Conservation (phyloP, 2,329 filamentous ascomycete species). For the Fusarium abutilonis region DNA sequence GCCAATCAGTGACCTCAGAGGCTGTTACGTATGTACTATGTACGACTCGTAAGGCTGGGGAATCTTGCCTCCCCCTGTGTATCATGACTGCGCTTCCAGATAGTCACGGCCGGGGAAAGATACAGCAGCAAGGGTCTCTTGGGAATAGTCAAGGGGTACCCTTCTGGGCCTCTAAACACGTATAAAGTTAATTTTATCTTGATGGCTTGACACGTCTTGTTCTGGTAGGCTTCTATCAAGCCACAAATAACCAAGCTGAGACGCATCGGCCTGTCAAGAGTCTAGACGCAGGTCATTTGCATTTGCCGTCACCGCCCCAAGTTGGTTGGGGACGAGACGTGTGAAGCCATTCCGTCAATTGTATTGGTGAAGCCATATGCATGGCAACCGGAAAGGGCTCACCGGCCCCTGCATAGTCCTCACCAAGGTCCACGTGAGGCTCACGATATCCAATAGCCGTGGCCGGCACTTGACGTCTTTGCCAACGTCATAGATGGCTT, state of each 20-base stretch:
- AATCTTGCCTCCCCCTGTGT: not conserved
- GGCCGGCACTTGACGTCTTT: not conserved
- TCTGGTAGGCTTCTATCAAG: conserved; percentile 8
- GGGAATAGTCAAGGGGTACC: not conserved
- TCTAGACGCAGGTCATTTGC: conserved; percentile 1
- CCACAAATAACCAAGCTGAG: conserved; percentile 6
- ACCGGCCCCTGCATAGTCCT: conserved; percentile 20
- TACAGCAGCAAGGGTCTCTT: conserved; percentile 10
- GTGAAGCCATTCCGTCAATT: not conserved
- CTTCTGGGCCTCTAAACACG: too few relatives aligned
- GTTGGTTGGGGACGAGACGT: not conserved
- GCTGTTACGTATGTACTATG: not conserved
- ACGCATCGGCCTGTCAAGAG: conserved; percentile 17
- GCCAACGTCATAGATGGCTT: conserved; percentile 10
- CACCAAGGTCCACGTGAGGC: conserved; percentile 20
- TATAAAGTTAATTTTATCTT: conserved; percentile 3
- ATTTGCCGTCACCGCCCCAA: conserved; percentile 7
- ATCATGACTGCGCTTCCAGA: not conserved
- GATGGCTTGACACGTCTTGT: conserved; percentile 6
- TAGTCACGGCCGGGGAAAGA: conserved; percentile 8
- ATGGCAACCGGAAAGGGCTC: conserved; percentile 8
- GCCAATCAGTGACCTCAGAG: not conserved
- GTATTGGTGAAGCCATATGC: conserved; percentile 10
- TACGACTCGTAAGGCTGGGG: conserved; percentile 24
- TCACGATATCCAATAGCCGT: conserved; percentile 8